Evolutionary conservation across 2,329 filamentous ascomycete genomes (phyloP), one percentile per base, ranked within the genome.

Genomic region (Aspergillus versicolor): DNA sequence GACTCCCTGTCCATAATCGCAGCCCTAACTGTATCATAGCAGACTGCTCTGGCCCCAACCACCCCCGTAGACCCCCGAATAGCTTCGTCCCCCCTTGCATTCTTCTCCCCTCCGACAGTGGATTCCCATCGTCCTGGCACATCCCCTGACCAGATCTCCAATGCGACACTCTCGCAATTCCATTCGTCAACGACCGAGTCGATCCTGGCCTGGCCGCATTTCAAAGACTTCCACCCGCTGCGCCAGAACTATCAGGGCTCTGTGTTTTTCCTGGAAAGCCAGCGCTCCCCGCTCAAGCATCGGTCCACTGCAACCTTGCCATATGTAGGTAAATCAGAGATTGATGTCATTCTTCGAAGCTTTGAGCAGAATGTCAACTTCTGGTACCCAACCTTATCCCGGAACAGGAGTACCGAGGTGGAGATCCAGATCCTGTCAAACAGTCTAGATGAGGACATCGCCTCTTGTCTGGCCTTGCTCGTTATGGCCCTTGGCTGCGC

Each of bases 361-460:
- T 83, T 83, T 45, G 73, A 80, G 58, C 66, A 68, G 2, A 77
- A 74, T 34, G 70, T 82, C 42, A 83, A 83, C 64, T 82, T 82
- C 47, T 83, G 79, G 79, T 83, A 82, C 54, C 81, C 80, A 0
- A 81, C 78, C 5, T 75, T 81, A 69, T 79, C 79, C 0, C 72
- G 71, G 43, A 57, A 60, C 0, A 78, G 77, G 24, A 63, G 81
- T 0, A 61, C 70, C 1, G 63, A 61, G 21, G 65, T 77, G 4
- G 68, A 74, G 6, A 46, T 54, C 0, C 68, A 69, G 2, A 65
- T 81, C 2, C 57, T 68, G 4, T 63, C 61, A 0, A 75, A 73
- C 0, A 70, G 71, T 6, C 68, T 75, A 3, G 75, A 79, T 3
- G 69, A 77, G 37, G 70, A 65, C 3, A 68, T 74, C 0, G 65